Conservation (phyloP, 1,284 basidiomycete genomes). For the Heterobasidion parviporum region DNA sequence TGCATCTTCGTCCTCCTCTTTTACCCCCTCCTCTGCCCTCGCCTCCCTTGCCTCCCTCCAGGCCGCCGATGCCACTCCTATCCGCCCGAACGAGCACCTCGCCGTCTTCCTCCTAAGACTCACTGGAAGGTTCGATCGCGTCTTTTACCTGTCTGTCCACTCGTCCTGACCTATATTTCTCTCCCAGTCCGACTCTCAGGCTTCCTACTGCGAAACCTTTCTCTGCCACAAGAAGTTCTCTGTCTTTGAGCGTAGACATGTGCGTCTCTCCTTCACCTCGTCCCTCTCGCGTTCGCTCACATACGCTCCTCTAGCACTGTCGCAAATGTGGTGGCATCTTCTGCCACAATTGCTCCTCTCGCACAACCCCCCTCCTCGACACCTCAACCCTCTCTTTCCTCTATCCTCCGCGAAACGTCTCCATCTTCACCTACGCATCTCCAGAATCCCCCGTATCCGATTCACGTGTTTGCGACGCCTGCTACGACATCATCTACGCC, state of each 20-base stretch:
- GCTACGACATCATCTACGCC: constrained; percentile 64
- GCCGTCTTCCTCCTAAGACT: constrained; percentile 58
- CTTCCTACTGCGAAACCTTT: constrained; percentile 61
- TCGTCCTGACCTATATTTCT: background rate
- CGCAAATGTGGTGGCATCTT: constrained; percentile 69
- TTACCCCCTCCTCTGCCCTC: constrained; percentile 22
- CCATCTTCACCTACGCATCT: constrained; percentile 46
- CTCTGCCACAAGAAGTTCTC: constrained; percentile 56
- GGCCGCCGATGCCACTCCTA: constrained; percentile 17
- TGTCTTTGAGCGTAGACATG: constrained; percentile 26
- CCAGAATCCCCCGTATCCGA: constrained; percentile 42
- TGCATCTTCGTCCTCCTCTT: constrained; percentile 25
- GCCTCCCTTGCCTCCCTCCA: constrained; percentile 17
- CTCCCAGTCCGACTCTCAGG: constrained; percentile 45
- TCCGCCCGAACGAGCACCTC: constrained; percentile 55
- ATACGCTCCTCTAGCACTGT: background rate
- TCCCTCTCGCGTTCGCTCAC: background rate
- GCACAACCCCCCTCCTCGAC: constrained; percentile 53
- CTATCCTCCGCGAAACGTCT: constrained; percentile 56
- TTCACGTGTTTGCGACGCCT: constrained; percentile 63
- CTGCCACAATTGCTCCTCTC: constrained; percentile 50
- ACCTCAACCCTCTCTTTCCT: constrained; percentile 59
- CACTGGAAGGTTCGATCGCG: constrained; percentile 46
- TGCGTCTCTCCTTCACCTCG: background rate
- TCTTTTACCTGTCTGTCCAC: background rate